Conservation (phyloP, 208 protist species). For the Acanthamoeba polyphaga region DNA sequence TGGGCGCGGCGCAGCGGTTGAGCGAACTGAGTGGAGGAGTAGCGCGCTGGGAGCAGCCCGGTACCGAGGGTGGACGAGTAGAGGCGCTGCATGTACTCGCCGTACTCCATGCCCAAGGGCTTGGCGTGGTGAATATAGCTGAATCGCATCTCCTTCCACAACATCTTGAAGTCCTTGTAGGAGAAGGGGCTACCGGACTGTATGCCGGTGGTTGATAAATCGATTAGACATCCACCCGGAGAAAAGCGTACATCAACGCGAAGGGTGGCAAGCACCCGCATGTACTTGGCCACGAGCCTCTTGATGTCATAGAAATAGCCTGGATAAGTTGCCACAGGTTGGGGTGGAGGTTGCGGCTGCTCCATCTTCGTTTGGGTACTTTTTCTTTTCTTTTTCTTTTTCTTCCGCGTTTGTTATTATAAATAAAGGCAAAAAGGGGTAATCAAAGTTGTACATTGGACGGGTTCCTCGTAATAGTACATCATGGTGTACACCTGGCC, state of each 20-base stretch:
- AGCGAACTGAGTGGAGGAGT: neutral
- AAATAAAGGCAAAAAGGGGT: too few species aligned
- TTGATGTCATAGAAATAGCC: conserved; percentile 49
- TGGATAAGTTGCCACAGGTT: neutral
- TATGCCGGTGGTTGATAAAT: neutral
- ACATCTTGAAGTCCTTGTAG: neutral
- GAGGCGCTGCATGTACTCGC: conserved; percentile 29
- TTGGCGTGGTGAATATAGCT: conserved; percentile 25
- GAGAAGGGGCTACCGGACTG: conserved; percentile 22
- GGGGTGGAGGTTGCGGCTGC: neutral
- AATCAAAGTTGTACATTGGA: too few species aligned
- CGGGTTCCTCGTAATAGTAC: too few species aligned
- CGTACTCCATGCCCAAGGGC: neutral
- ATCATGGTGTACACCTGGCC: too few species aligned
- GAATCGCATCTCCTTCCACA: conserved; percentile 14
- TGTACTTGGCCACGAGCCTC: neutral
- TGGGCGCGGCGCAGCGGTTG: neutral
- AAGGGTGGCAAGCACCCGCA: neutral
- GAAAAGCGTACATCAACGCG: neutral
- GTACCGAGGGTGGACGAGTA: conserved; percentile 7
- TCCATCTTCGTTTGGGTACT: neutral
- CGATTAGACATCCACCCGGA: neutral
- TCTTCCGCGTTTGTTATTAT: too few species aligned
- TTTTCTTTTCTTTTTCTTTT: neutral
- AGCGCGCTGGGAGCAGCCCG: too few species aligned